Conservation (phyloP, 352 stramenopile species). For the Phytopythium chamaehyphon region DNA sequence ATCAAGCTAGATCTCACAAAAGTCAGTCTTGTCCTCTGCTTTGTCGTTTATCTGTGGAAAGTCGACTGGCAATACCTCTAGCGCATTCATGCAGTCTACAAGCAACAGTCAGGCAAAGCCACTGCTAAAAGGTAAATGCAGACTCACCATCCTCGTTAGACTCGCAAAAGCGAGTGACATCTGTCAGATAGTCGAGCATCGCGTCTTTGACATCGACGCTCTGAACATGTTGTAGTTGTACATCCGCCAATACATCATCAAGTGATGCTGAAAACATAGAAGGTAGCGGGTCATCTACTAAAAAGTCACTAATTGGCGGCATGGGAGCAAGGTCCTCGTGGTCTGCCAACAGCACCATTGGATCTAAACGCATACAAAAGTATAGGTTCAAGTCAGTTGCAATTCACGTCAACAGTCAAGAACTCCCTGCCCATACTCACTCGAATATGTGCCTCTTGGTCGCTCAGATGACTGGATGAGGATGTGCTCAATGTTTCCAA, state of each 20-base stretch:
- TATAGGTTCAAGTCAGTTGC: no score
- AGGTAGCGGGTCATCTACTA: no score
- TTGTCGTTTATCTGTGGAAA: no score
- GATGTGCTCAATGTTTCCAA: constrained; percentile 52
- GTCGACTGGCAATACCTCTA: no score
- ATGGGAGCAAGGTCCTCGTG: no score
- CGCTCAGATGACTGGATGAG: constrained; percentile 31
- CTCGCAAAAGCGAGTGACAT: constrained; percentile 55
- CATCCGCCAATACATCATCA: no score
- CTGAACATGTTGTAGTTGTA: background rate
- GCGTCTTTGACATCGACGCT: constrained; percentile 38
- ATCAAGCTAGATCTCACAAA: no score
- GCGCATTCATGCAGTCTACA: background rate
- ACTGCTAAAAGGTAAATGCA: background rate
- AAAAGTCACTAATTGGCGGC: no score
- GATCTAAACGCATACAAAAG: background rate
- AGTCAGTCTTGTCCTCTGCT: no score
- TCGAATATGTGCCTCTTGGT: constrained; percentile 7
- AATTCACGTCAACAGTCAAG: no score
- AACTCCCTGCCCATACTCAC: background rate
- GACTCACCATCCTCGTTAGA: background rate
- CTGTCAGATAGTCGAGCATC: constrained; percentile 52
- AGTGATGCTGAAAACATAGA: no score
- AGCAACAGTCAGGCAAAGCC: background rate
- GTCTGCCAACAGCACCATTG: background rate